phyloP scores from a whole-genome alignment of 179 eudicot species.

The Gypsophila paniculata region DNA sequence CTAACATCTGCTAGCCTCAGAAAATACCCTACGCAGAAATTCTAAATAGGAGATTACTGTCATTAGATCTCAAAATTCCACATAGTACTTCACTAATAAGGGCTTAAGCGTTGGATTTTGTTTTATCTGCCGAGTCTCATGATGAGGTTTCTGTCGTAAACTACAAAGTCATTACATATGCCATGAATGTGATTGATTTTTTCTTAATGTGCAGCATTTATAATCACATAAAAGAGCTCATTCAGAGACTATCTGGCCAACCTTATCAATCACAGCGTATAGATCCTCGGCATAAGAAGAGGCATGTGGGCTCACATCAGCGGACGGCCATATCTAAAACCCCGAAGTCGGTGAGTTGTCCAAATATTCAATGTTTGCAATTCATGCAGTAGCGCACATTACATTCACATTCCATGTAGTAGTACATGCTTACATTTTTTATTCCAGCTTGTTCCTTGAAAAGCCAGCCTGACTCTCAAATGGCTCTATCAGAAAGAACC shows the following conservation, averaged over 20 bases:
- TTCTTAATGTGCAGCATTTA: conserved; percentile 54
- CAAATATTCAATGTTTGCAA: background rate
- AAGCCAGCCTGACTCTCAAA: too few species aligned
- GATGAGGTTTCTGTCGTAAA: background rate
- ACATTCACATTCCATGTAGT: background rate
- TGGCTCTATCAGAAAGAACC: background rate
- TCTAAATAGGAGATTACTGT: background rate
- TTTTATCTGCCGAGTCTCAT: too few species aligned
- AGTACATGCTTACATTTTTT: background rate
- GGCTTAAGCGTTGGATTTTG: too few species aligned
- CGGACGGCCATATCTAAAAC: conserved; percentile 26
- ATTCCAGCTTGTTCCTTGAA: background rate
- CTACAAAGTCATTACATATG: background rate
- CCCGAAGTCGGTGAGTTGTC: conserved; percentile 41
- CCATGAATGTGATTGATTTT: background rate
- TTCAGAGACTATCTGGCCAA: conserved; percentile 39
- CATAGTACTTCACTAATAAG: background rate
- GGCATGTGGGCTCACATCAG: conserved; percentile 20
- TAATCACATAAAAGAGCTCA: conserved; percentile 57
- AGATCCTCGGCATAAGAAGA: conserved; percentile 33
- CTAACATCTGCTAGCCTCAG: background rate
- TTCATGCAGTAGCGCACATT: background rate
- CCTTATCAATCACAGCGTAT: conserved; percentile 33
- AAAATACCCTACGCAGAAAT: background rate
- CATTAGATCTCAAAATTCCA: background rate